Base-by-base conservation (phyloP, 768 basidiomycete species). In the Podaxis sp. region DNA sequence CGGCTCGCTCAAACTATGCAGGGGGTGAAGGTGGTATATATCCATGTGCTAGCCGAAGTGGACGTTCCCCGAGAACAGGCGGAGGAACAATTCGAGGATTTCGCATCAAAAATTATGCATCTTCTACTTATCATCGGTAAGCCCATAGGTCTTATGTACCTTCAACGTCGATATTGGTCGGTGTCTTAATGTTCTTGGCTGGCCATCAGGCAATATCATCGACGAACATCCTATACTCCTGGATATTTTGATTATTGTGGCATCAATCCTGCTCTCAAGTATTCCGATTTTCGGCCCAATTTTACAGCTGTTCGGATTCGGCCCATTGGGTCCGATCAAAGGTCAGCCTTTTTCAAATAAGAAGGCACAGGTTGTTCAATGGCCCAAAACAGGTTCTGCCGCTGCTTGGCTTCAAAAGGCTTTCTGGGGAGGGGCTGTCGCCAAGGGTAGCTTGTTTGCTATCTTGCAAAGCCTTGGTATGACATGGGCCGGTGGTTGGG, bases 201-300 rank as follows among this genome's bases (percentile, higher is more conserved):
- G 41, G 20, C 8, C 20, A 22, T 10, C 55, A 79, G 78, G 78
- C 7, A 74, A 79, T 37, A 62, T 79, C 17, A 66, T 66, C 4
- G 77, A 80, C 63, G 68, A 74, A 30, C 74, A 79, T 55, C 76
- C 78, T 6, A 41, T 60, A 7, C 62, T 78, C 3, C 44, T 75
- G 12, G 56, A 63, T 13, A 57, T 63, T 3, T 20, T 78, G 6
- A 58, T 78, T 41, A 59, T 71, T 51, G 68, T 66, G 2, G 58
- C 40, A 15, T 41, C 30, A 37, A 26, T 72, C 50, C 60, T 77
- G 53, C 65, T 77, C 7, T 74, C 75, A 4, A 72, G 75, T 44
- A 54, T 56, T 13, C 67, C 60, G 64, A 6, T 80, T 22, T 60
- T 75, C 24, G 72, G 74, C 5, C 71, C 69, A 3, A n/a, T 78